A percentile compares a stretch with the other conserved stretches of the same genome.
Evolutionary conservation across 2,329 filamentous ascomycete species (phyloP).

Genomic region (Phaeosphaeria sp.): DNA sequence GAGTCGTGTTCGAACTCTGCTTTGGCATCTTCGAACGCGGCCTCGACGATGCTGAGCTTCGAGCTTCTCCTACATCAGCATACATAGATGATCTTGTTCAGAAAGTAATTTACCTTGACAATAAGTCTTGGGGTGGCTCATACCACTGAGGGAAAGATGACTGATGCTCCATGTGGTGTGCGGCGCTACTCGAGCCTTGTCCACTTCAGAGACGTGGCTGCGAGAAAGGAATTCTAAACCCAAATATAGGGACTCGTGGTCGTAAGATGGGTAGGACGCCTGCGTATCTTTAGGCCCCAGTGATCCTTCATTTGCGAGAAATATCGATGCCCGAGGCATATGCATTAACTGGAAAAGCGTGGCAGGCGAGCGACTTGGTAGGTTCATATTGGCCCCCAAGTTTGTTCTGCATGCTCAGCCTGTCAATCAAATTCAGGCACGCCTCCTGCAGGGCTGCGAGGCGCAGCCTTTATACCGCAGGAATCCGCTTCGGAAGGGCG

Average conservation of each 20-base stretch:
- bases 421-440: neutral
- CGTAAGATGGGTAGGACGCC: neutral
- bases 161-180: neutral
- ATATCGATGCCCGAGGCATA: neutral
- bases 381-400: neutral
- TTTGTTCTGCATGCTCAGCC: neutral
- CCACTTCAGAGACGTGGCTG: neutral
- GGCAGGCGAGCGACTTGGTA: neutral
- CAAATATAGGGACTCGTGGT: too few relatives aligned
- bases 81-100: neutral
- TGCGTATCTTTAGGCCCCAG: neutral
- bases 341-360: neutral
- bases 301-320: neutral
- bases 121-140: neutral
- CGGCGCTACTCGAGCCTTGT: neutral
- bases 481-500: neutral
- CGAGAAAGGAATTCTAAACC: neutral
- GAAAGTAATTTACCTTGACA: neutral
- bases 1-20: conserved; percentile 2
- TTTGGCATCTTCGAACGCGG: conserved; percentile 3
- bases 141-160: neutral
- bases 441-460: neutral
- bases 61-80: neutral
- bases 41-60: neutral
- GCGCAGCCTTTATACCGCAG: neutral